These are phyloP conservation scores for Albophoma yamanashiensis DNA, from an alignment of 2,329 filamentous ascomycete genomes.

Conservation along the genomic window DNA sequence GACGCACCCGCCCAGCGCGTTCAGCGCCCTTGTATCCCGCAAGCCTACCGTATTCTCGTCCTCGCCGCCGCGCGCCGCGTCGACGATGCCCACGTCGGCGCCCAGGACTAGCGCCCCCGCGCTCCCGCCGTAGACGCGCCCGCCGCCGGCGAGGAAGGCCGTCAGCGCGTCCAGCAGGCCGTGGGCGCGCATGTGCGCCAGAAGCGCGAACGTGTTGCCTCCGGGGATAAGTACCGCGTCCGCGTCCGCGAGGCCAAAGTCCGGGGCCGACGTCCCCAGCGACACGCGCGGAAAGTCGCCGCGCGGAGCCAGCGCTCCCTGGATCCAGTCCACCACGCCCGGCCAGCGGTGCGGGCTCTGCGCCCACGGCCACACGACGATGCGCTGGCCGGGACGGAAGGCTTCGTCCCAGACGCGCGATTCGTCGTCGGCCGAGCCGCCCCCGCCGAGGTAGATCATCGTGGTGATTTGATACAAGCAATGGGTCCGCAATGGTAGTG, in stretches of 20 bases:
- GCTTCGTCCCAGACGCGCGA: not conserved
- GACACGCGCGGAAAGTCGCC: not conserved
- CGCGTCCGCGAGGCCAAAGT: slow-evolving; percentile 1
- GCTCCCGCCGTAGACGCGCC: not conserved
- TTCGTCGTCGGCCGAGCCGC: not conserved
- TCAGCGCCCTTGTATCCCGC: not conserved
- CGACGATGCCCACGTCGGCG: not conserved
- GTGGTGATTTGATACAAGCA: no score
- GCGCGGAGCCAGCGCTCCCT: not conserved
- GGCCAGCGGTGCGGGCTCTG: not conserved
- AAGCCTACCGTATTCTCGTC: not conserved
- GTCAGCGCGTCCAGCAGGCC: not conserved
- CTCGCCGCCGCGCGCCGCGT: not conserved
- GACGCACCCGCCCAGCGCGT: not conserved
- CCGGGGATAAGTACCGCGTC: slow-evolving; percentile 1
- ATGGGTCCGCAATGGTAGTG: no score
- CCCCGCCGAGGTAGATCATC: not conserved
- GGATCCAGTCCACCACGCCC: not conserved
- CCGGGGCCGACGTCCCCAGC: not conserved
- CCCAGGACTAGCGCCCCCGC: not conserved
- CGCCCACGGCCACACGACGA: not conserved
- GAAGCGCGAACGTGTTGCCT: slow-evolving; percentile 2
- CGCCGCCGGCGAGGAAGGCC: not conserved
- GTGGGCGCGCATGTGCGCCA: not conserved
- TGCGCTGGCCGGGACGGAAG: not conserved